These are phyloP conservation scores for Aspergillus japonicus DNA, from an alignment of 2,329 filamentous ascomycete species.

Conservation along the genomic window DNA sequence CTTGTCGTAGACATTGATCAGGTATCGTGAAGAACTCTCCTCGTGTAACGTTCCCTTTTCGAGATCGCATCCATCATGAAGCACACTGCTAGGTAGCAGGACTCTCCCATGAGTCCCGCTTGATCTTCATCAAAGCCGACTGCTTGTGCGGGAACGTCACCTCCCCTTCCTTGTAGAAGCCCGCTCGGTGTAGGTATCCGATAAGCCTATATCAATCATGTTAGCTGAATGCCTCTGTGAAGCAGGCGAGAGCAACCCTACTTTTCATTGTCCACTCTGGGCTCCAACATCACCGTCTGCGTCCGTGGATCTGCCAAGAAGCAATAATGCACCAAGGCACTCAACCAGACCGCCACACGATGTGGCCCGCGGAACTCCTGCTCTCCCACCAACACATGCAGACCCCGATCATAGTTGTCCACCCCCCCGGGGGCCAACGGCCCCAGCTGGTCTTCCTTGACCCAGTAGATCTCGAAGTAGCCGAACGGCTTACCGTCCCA, in stretches of 20 bases:
- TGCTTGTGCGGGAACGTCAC: slow-evolving; percentile 90
- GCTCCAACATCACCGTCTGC: slow-evolving; percentile 80
- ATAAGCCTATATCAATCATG: slow-evolving; percentile 59
- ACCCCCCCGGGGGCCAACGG: slow-evolving; percentile 61
- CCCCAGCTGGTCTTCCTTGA: slow-evolving; percentile 83
- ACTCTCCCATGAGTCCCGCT: slow-evolving; percentile 75
- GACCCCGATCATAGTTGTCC: slow-evolving; percentile 79
- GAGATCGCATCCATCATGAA: not conserved
- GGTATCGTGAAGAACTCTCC: not conserved
- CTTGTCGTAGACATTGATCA: not conserved
- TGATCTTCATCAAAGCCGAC: slow-evolving; percentile 77
- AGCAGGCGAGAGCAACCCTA: slow-evolving; percentile 46
- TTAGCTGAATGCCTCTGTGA: slow-evolving; percentile 12
- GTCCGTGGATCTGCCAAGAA: slow-evolving; percentile 76
- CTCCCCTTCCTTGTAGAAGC: slow-evolving; percentile 85
- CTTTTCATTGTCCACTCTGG: slow-evolving; percentile 87
- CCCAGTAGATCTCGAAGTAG: slow-evolving; percentile 98
- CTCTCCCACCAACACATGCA: slow-evolving; percentile 88
- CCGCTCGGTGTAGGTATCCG: slow-evolving; percentile 66
- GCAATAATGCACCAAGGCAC: slow-evolving; percentile 82
- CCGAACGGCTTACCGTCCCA: slow-evolving; percentile 96
- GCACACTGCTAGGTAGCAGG: slow-evolving; percentile 54
- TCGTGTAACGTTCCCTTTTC: not conserved
- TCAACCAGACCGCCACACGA: slow-evolving; percentile 76
- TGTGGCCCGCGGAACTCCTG: slow-evolving; percentile 83